A percentile compares a stretch with the other conserved stretches of the same genome.
Evolutionary conservation across 1,284 basidiomycete species (phyloP).

Genomic region (Melanopsichium pennsylvanicum): DNA sequence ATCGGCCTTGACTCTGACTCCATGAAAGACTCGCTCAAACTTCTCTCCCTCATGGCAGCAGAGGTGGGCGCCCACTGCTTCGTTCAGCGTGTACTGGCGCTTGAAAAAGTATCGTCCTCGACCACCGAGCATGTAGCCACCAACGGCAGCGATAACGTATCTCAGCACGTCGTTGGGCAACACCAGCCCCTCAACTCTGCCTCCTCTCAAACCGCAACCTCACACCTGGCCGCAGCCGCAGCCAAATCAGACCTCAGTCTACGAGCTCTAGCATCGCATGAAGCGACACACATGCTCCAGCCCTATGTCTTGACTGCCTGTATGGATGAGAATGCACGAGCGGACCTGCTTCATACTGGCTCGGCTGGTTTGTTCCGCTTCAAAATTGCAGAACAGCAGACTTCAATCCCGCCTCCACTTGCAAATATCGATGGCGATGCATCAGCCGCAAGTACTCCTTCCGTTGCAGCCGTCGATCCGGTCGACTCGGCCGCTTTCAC

Average conservation of each 20-base stretch:
- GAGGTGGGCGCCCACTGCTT: constrained; percentile 48
- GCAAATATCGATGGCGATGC: constrained; percentile 1
- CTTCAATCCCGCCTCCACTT: constrained; percentile 12
- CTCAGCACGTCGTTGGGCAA: too few relatives aligned
- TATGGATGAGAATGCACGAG: background rate
- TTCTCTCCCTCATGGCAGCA: constrained; percentile 54
- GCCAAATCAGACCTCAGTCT: constrained; percentile 25
- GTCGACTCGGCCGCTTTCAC: constrained; percentile 5
- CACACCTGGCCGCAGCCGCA: constrained; percentile 3
- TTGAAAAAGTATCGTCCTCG: constrained; percentile 14
- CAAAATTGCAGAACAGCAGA: constrained; percentile 32
- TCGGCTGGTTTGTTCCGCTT: constrained; percentile 25
- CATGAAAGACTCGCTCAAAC: constrained; percentile 57
- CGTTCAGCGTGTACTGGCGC: constrained; percentile 29
- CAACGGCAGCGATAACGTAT: background rate
- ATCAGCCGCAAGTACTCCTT: background rate
- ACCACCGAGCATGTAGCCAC: background rate
- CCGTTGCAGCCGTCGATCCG: constrained; percentile 16
- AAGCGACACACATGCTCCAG: constrained; percentile 10
- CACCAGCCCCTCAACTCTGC: too few relatives aligned
- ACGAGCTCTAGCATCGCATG: constrained; percentile 9
- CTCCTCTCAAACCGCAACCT: background rate
- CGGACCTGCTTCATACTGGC: constrained; percentile 5
- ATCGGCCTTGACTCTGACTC: constrained; percentile 54
- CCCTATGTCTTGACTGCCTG: constrained; percentile 14